These are phyloP conservation scores for Ceratocystis diversiconidia DNA, from an alignment of 2,329 filamentous ascomycete genomes.

Conservation along the genomic window DNA sequence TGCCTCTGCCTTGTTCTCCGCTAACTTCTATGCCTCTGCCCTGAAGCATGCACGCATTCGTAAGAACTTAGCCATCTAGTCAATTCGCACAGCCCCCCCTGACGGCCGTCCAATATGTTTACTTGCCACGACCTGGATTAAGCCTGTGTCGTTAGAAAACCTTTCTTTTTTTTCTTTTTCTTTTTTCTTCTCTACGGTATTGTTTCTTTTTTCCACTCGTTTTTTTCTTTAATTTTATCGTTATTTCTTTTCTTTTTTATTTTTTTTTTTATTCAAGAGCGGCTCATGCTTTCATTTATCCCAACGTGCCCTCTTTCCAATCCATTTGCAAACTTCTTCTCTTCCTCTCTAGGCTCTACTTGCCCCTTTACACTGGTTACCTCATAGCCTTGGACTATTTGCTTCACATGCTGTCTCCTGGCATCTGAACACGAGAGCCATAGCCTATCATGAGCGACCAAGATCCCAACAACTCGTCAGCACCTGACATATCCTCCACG, in stretches of 20 bases:
- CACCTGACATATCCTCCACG: slow-evolving; percentile 1
- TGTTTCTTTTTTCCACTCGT: background rate
- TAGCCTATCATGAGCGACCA: slow-evolving; percentile 13
- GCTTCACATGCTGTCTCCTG: background rate
- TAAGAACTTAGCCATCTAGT: background rate
- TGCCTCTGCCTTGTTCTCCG: background rate
- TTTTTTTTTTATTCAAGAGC: background rate
- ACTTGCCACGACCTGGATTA: background rate
- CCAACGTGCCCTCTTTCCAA: slow-evolving; percentile 1
- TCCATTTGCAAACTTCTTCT: background rate
- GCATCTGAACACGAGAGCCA: background rate
- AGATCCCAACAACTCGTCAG: slow-evolving; percentile 7
- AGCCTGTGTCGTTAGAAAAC: background rate
- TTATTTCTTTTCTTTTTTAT: background rate
- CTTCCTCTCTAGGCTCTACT: background rate
- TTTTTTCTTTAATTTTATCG: background rate
- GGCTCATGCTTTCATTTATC: slow-evolving; percentile 8
- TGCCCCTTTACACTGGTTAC: background rate
- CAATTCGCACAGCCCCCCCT: background rate
- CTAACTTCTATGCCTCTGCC: background rate
- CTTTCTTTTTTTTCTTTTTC: background rate
- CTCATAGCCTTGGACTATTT: background rate
- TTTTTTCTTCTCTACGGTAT: background rate
- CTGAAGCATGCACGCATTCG: background rate
- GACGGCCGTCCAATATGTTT: background rate